Percentiles rank a stretch among this genome's conserved stretches.
Evolutionary conservation across 306 rosid genomes (phyloP).

Genomic region (Erythrophleum fordii): DNA sequence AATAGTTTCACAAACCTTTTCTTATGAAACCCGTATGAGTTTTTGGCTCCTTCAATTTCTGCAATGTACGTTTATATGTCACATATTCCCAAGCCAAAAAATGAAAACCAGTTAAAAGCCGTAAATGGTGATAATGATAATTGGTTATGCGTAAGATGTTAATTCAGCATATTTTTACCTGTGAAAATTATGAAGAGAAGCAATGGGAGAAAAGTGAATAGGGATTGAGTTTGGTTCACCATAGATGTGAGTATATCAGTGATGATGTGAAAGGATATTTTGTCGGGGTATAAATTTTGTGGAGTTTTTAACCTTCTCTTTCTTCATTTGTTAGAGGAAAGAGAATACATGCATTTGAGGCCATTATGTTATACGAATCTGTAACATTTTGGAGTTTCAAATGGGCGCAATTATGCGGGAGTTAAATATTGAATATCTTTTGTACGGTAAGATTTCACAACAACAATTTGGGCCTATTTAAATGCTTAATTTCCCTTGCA

Average conservation of each 20-base stretch:
- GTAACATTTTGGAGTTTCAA: background rate
- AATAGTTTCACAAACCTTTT: conserved; percentile 36
- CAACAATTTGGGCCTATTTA: too few relatives aligned
- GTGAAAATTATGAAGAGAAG: background rate
- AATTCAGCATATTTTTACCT: background rate
- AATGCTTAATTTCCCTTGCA: too few relatives aligned
- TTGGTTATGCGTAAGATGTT: background rate
- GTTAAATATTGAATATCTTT: too few relatives aligned
- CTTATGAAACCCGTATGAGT: background rate
- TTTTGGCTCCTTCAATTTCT: background rate
- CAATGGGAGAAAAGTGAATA: background rate
- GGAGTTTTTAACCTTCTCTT: background rate
- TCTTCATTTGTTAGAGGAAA: too few relatives aligned
- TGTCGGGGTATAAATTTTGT: background rate
- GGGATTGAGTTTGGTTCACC: background rate
- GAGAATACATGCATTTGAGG: background rate
- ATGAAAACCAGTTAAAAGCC: background rate
- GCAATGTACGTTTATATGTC: background rate
- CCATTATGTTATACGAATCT: background rate
- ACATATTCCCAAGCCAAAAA: background rate
- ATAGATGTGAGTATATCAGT: background rate
- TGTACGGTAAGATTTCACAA: too few relatives aligned
- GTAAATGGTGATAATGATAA: too few relatives aligned
- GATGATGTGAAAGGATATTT: background rate
- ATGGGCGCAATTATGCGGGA: background rate